Evolutionary conservation across 1,139 yeast species (phyloP), one percentile per base, ranked within the genome.

Genomic region (Suhomyces coccinellae): DNA sequence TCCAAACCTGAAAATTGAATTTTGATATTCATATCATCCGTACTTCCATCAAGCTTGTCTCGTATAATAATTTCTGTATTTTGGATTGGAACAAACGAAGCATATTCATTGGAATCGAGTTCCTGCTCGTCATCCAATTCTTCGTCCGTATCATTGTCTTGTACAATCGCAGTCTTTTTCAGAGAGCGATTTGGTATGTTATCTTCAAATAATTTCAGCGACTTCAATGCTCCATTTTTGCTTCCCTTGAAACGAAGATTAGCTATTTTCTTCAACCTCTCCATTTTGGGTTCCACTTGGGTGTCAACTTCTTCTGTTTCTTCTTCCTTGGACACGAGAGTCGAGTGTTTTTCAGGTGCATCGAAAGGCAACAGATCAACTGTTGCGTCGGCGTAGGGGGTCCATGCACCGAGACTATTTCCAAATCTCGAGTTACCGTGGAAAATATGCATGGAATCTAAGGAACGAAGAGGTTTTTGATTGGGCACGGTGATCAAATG

Each of bases 1-100:
- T 89, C 95, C n/a, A 70, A 66, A 0, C 97, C 97, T 3, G 75
- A 69, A 6, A 88, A 61, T 47, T 76, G 73, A 24, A 88, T 49
- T 17, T 71, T 74, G 2, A 87, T 65, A 3, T 57, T 54, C 14
- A 69, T 56, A 20, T 46, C 40, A 1, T 51, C 50, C 6, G 51
- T 53, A 2, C 49, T 51, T 2, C 11, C 40, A 27, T 52, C 36
- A 14, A 59, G 34, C 22, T 62, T 53, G 50, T 68, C 72, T 41
- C 62, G 56, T 1, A 83, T 44, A 4, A 58, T 55, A 51, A 76
- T 79, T 41, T 78, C 80, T 4, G 76, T 73, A 47, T 63, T 65
- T 45, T 82, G 83, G 4, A 83, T 57, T 0, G 89, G 87, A 0
- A 80, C 79, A 14, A 77, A 58, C 0, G 85, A 78, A 1, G 77